Evolutionary conservation across 805 yeast genomes (phyloP).

Genomic region (Starmerella cellae): DNA sequence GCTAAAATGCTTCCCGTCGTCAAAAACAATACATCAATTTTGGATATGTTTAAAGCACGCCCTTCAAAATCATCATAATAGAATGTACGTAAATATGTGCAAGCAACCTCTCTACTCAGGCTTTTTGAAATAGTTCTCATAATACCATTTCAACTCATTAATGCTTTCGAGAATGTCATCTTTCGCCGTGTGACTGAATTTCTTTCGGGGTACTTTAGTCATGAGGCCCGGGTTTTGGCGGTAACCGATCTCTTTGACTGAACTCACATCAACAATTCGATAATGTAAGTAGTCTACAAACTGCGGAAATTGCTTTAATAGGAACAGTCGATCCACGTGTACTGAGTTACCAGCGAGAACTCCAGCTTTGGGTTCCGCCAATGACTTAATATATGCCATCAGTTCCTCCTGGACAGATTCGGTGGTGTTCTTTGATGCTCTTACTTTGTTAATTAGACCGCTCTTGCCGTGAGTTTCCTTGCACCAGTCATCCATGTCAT

Average conservation of each 20-base stretch:
- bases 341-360: conserved; percentile 83
- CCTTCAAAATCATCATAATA: background rate
- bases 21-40: conserved; percentile 23
- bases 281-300: conserved; percentile 48
- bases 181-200: conserved; percentile 69
- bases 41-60: conserved; percentile 25
- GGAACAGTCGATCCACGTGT: conserved; percentile 79
- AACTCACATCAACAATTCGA: conserved; percentile 80
- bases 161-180: conserved; percentile 84
- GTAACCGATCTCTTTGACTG: conserved; percentile 63
- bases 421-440: conserved; percentile 41
- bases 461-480: conserved; percentile 55
- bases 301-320: conserved; percentile 71
- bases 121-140: conserved; percentile 40
- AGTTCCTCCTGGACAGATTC: conserved; percentile 54
- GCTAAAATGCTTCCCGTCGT: conserved; percentile 4
- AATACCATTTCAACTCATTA: conserved; percentile 64
- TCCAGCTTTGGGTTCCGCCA: conserved; percentile 38
- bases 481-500: conserved; percentile 83
- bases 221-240: conserved; percentile 63
- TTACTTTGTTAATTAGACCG: conserved; percentile 66
- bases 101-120: background rate
- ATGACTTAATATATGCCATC: conserved; percentile 43
- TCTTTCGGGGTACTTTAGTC: conserved; percentile 47
- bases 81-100: background rate